Base-by-base conservation (phyloP, 2,329 filamentous ascomycete genomes). In the Pyrenochaeta sp. region DNA sequence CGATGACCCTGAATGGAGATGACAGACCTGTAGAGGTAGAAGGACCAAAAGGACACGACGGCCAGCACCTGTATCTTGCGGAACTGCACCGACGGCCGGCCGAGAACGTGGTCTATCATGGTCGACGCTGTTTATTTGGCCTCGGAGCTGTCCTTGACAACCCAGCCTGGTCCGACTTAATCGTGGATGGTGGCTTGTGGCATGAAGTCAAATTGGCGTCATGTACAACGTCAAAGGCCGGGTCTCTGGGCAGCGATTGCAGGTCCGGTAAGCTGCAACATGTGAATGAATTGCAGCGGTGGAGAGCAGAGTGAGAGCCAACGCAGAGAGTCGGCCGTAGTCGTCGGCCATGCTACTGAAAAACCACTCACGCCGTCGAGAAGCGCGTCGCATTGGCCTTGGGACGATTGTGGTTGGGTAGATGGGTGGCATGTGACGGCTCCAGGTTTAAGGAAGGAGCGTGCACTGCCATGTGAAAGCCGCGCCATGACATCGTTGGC, bases 31-130 rank as follows among this genome's bases (percentile, higher is more conserved):
- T 87, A 81, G 19, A 96, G 77, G 69, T 96, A 96, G 32, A 87
- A 74, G 4, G 88, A 88, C 94, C 94, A 99, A 67, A 97, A 94
- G 0, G 89, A 85, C 41, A 97, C 81, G 10, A 97, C 94, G 15
- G 88, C 87, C 56, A 97, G 82, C 59, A 99, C 91, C 72, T 97
- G 93, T 36, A 95, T 86, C 65, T 95, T 90, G 53, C 93, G 85
- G 64, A 95, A 96, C 75, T 93, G 89, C 65, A 89, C 85, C 48
- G 92, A 96, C 22, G 93, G 93, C 54, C 90, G 86, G 52, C 93
- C 93, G 35, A 97, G 79, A 44, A 96, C 88, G 79, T 97, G 93
- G 73, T 97, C 93, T 55, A 71, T 71, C 69, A 72, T 72, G 39
- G 21, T 55, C 17, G 35, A 28, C 21, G 32, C 18, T 21, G 7